Evolutionary conservation across 208 protist species (phyloP).

Genomic region (Balamuthia mandrillaris): DNA sequence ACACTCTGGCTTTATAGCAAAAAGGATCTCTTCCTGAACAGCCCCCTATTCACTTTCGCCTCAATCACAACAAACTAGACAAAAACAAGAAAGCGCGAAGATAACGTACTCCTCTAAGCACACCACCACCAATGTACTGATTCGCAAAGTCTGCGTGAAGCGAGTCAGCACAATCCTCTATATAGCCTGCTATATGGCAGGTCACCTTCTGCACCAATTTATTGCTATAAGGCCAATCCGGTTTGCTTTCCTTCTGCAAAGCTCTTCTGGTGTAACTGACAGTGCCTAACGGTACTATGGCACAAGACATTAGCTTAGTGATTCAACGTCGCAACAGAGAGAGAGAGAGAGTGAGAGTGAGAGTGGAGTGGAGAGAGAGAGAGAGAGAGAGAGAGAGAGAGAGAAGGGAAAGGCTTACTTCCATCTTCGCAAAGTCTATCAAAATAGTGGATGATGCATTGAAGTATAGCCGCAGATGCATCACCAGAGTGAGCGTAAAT

Average conservation of each 20-base stretch:
- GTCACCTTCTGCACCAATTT: not conserved
- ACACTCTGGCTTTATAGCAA: slow-evolving; percentile 77
- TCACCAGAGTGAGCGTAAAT: not conserved
- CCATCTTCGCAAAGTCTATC: not conserved
- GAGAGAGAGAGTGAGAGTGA: too few species aligned
- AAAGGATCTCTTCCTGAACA: slow-evolving; percentile 85
- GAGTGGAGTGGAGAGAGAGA: too few species aligned
- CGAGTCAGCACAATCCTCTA: not conserved
- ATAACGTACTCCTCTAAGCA: slow-evolving; percentile 52
- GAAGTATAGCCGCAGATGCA: not conserved
- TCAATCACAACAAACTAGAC: not conserved
- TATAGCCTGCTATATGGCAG: not conserved
- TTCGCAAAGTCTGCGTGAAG: slow-evolving; percentile 81
- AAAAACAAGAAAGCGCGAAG: not conserved
- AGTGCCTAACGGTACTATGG: not conserved
- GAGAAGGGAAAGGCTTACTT: not conserved
- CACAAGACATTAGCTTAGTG: too few species aligned
- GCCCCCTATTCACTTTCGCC: slow-evolving; percentile 32
- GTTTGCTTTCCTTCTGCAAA: not conserved
- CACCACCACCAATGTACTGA: slow-evolving; percentile 75
- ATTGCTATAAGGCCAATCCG: not conserved
- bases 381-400: not conserved
- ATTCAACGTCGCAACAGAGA: too few species aligned
- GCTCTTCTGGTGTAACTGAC: not conserved
- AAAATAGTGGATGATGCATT: not conserved